phyloP scores from a whole-genome alignment of 345 rosid species.

The Capsella bursapastoris region DNA sequence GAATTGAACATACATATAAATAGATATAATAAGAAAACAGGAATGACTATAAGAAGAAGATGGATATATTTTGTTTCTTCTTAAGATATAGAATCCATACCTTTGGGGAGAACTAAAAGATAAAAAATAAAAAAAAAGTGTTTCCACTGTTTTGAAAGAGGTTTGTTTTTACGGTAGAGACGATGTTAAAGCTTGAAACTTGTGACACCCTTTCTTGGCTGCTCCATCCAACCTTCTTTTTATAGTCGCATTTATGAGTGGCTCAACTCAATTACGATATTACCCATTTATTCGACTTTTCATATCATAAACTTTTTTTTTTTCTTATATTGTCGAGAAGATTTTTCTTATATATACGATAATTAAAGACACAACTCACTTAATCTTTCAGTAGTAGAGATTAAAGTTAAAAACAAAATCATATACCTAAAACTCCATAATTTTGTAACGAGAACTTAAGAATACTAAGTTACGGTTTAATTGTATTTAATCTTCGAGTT shows the following conservation, averaged over 20 bases:
- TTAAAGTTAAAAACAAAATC: no score
- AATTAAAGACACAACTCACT: no score
- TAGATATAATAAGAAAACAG: not conserved
- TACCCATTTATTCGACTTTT: conserved; percentile 39
- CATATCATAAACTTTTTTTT: not conserved
- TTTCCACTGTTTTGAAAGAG: conserved; percentile 31
- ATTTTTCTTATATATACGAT: not conserved
- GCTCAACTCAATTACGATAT: conserved; percentile 31
- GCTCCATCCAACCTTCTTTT: conserved; percentile 41
- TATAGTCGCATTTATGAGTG: conserved; percentile 45
- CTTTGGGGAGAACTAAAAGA: conserved; percentile 43
- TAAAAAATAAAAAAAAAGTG: not conserved
- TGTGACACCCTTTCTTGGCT: conserved; percentile 41
- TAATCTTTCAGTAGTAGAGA: no score
- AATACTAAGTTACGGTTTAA: no score
- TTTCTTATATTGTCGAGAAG: not conserved
- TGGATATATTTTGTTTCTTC: not conserved
- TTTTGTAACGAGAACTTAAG: no score
- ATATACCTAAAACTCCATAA: no score
- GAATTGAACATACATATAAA: not conserved
- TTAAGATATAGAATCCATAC: conserved; percentile 29
- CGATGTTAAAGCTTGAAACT: conserved; percentile 39
- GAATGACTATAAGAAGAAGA: conserved; percentile 36
- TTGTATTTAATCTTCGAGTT: no score
- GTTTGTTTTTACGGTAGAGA: conserved; percentile 38